phyloP scores from a whole-genome alignment of 441 rosid species.

The Pelargonium citronellum region DNA sequence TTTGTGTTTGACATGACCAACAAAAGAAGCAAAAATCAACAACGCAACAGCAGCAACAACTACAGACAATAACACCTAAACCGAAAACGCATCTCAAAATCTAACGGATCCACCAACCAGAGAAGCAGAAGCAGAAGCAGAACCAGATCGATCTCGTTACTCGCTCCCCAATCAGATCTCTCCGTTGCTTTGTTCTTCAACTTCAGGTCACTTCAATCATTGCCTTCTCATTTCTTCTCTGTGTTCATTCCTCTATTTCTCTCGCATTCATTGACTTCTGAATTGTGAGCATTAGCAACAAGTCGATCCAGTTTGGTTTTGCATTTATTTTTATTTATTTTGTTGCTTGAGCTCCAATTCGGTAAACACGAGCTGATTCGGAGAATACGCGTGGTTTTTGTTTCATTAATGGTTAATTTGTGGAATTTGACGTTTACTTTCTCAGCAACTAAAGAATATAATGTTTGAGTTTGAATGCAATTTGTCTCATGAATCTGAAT shows the following conservation, averaged over 20 bases:
- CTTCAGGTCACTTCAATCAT: background rate
- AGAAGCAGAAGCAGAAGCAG: background rate
- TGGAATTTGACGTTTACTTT: no score
- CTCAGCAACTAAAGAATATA: no score
- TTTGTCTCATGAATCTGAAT: background rate
- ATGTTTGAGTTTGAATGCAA: background rate
- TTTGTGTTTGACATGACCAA: background rate
- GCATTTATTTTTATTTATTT: background rate
- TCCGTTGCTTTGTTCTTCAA: background rate
- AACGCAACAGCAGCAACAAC: background rate
- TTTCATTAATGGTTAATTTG: no score
- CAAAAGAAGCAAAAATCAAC: conserved; percentile 1
- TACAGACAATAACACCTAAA: conserved; percentile 3
- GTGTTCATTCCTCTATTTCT: background rate
- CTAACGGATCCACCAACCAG: background rate
- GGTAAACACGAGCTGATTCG: background rate
- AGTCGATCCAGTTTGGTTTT: background rate
- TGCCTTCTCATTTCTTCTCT: background rate
- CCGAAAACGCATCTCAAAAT: conserved; percentile 7
- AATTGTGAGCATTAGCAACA: background rate
- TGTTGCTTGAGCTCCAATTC: background rate
- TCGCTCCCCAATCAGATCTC: background rate
- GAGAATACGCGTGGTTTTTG: background rate
- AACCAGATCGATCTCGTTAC: no score
- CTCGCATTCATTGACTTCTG: conserved; percentile 1